Base-by-base conservation (phyloP, 805 yeast species). In the Saturnispora dispora region DNA sequence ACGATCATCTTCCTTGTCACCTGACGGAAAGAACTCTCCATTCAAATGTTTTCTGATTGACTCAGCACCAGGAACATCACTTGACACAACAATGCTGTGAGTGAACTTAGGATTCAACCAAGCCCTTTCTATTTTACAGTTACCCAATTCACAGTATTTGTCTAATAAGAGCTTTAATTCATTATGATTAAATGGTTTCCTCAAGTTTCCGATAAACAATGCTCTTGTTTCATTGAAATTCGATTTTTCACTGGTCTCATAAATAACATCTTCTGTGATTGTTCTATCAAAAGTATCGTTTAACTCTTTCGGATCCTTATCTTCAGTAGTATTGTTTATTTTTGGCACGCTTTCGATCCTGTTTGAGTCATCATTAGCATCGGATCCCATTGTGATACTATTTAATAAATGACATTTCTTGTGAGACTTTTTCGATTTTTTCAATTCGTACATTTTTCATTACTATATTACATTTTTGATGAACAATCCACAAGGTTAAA, bases 51-150 rank as follows among this genome's bases (percentile, higher is more conserved):
- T 58, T 42, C 72, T 67, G 23, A 74, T 58, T 23, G 61, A 58
- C 7, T 53, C 60, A 1, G 78, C 76, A 7, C 77, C 76, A 27
- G 67, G 68, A 50, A 68, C 68, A 37, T 67, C 68, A 46, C 70
- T 65, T 17, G 69, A 65, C 45, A 74, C 60, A 23, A 74, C 72
- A 30, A 72, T 69, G 30, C 71, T 72, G 55, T 74, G 78, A 7
- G 76, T 63, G 56, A 75, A 56, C 35, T 65, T 57, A 41, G 65
- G 56, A 54, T 70, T 73, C 48, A 74, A 59, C 78, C 78, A 74
- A 5, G 75, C 75, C 46, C 77, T 59, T 54, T 73, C 77, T 27
- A 74, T 61, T 2, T 55, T 54, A 36, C 63, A 61, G 3, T 53
- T 49, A 5, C 60, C 54, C 13, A 53, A 55, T 22, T 61, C 51